Percentiles rank a stretch among this genome's conserved stretches.
Evolutionary conservation across 805 yeast genomes (phyloP).

Genomic region (Saccharomycodes ludwigii): DNA sequence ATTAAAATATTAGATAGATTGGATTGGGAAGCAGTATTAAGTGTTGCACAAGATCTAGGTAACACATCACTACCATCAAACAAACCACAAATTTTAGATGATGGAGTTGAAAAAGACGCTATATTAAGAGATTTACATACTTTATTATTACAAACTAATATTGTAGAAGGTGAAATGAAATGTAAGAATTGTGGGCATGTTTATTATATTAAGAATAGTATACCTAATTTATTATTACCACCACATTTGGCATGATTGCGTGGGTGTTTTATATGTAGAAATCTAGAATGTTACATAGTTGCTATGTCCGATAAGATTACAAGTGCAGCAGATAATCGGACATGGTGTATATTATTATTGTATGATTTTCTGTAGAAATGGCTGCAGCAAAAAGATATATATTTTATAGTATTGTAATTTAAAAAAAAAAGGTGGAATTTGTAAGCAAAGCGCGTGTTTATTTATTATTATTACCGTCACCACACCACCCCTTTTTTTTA

Average conservation of each 20-base stretch:
- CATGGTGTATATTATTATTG: too few relatives aligned
- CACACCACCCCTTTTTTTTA: too few relatives aligned
- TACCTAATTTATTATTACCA: constrained; percentile 88
- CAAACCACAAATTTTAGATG: constrained; percentile 38
- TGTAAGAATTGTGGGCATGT: constrained; percentile 80
- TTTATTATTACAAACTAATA: constrained; percentile 73
- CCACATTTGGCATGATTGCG: constrained; percentile 68
- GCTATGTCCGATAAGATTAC: too few relatives aligned
- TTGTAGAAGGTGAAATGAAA: constrained; percentile 77
- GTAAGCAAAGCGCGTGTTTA: too few relatives aligned
- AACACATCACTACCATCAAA: constrained; percentile 45
- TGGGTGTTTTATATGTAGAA: too few relatives aligned
- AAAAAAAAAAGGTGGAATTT: too few relatives aligned
- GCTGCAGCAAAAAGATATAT: too few relatives aligned
- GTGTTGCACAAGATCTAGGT: constrained; percentile 67
- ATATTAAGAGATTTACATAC: constrained; percentile 66
- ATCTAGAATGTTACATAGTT: too few relatives aligned
- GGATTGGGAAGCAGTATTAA: constrained; percentile 76
- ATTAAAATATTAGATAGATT: constrained; percentile 64
- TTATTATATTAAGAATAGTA: constrained; percentile 82
- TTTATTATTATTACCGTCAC: too few relatives aligned
- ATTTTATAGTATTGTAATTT: too few relatives aligned
- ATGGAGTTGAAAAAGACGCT: constrained; percentile 26
- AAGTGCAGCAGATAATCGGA: too few relatives aligned
- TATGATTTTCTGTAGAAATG: too few relatives aligned